Conservation (phyloP, 2,329 filamentous ascomycete genomes). For the Lojkania enalia region DNA sequence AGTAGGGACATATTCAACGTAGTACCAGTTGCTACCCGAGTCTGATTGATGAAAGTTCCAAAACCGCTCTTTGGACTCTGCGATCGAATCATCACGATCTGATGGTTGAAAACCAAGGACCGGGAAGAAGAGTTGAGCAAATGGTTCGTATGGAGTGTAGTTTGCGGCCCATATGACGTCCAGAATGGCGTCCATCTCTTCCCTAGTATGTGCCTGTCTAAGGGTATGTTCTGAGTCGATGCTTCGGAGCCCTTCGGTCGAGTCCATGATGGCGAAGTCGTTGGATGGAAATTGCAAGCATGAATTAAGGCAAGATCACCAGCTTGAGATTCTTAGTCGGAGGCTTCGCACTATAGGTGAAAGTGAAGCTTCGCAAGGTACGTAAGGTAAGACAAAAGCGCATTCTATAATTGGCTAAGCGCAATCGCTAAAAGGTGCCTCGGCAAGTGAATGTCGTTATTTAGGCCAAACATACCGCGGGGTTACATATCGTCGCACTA, state of each 20-base stretch:
- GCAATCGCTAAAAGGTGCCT: no score
- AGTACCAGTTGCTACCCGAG: slow-evolving; percentile 39
- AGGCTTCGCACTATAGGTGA: no score
- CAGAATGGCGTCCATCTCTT: slow-evolving; percentile 36
- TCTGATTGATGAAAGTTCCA: slow-evolving; percentile 33
- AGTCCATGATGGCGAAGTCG: background rate
- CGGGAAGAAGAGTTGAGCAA: slow-evolving; percentile 40
- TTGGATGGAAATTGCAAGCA: no score
- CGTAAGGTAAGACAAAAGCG: no score
- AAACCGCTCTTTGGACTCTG: slow-evolving; percentile 35
- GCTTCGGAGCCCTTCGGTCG: background rate
- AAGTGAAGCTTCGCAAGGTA: no score
- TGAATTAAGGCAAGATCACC: no score
- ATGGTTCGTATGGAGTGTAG: slow-evolving; percentile 40
- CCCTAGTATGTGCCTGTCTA: slow-evolving; percentile 27
- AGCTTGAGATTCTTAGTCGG: no score
- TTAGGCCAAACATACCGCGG: no score
- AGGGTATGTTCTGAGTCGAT: slow-evolving; percentile 25
- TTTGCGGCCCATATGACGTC: slow-evolving; percentile 42
- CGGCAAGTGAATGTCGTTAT: no score
- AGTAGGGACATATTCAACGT: slow-evolving; percentile 28
- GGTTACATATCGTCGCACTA: no score
- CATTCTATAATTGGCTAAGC: no score
- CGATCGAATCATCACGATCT: slow-evolving; percentile 30
- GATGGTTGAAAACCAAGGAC: slow-evolving; percentile 32